Conservation (phyloP, 345 rosid species). For the Eutrema yunnanense region DNA sequence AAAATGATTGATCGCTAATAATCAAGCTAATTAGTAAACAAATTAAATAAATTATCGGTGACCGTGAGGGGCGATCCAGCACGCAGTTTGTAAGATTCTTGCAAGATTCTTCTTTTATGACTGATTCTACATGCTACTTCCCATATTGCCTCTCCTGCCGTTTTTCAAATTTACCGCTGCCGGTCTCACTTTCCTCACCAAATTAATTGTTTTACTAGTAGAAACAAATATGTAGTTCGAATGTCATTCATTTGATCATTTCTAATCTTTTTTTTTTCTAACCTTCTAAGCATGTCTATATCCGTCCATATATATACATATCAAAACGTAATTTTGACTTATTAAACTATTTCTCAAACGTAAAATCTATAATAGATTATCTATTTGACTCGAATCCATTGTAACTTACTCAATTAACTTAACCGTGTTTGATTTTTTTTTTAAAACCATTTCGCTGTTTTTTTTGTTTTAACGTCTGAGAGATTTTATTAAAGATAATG, state of each 20-base stretch:
- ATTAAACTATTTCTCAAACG: background rate
- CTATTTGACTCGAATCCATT: background rate
- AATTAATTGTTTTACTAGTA: background rate
- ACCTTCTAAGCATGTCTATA: background rate
- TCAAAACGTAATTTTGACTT: background rate
- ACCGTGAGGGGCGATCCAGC: conserved; percentile 17
- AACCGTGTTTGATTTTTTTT: too few species aligned
- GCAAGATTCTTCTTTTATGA: conserved; percentile 9
- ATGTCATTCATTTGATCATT: background rate
- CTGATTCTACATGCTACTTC: background rate
- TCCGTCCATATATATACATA: background rate
- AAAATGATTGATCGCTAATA: conserved; percentile 17
- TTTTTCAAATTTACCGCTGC: background rate
- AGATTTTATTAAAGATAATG: too few species aligned
- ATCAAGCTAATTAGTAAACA: conserved; percentile 1
- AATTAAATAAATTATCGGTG: background rate
- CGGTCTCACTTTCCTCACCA: background rate
- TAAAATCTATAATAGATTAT: background rate
- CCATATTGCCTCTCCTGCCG: background rate
- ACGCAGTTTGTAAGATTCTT: conserved; percentile 12
- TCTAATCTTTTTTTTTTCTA: background rate
- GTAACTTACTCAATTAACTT: background rate
- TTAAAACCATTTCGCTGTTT: too few species aligned
- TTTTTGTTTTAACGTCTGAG: too few species aligned
- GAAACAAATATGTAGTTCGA: background rate